A percentile compares a stretch with the other conserved stretches of the same genome.
Evolutionary conservation across 495 filamentous ascomycete species (phyloP).

Genomic region (Daldinia loculata): DNA sequence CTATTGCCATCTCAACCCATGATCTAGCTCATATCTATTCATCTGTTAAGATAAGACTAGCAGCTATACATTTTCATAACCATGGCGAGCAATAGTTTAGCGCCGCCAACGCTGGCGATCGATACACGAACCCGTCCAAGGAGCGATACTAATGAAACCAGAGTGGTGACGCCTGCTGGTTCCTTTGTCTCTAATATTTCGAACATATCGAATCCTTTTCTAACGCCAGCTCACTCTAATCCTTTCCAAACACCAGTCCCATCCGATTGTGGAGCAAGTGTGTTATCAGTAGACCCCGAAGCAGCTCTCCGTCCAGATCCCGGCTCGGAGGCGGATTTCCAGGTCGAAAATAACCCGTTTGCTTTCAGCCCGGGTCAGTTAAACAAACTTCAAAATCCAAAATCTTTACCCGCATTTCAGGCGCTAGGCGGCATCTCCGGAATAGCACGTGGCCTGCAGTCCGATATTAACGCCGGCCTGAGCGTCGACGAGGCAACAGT

Average conservation of each 20-base stretch:
- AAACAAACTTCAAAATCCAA: constrained; percentile 81
- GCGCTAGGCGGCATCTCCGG: constrained; percentile 81
- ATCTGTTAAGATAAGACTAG: constrained; percentile 5
- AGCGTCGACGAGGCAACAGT: constrained; percentile 76
- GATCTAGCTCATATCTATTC: background rate
- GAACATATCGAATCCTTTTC: constrained; percentile 41
- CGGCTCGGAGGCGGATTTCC: constrained; percentile 75
- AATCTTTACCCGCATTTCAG: constrained; percentile 78
- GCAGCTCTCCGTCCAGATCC: constrained; percentile 63
- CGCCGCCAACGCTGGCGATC: constrained; percentile 38
- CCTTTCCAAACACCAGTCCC: constrained; percentile 40
- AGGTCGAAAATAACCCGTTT: constrained; percentile 79
- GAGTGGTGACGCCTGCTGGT: constrained; percentile 35
- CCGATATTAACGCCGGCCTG: constrained; percentile 71
- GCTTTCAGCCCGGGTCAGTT: constrained; percentile 85
- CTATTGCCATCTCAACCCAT: background rate
- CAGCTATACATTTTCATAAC: background rate
- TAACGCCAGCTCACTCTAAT: constrained; percentile 43
- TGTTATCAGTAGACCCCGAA: constrained; percentile 37
- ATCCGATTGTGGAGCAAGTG: constrained; percentile 42
- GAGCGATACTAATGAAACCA: constrained; percentile 45
- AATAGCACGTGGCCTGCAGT: constrained; percentile 78
- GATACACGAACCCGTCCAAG: constrained; percentile 40
- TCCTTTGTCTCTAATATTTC: constrained; percentile 40
- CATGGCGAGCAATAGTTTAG: constrained; percentile 41